Evolutionary conservation across 495 filamentous ascomycete species (phyloP), one percentile per base, ranked within the genome.

Genomic region (Aspergillus panamensis): DNA sequence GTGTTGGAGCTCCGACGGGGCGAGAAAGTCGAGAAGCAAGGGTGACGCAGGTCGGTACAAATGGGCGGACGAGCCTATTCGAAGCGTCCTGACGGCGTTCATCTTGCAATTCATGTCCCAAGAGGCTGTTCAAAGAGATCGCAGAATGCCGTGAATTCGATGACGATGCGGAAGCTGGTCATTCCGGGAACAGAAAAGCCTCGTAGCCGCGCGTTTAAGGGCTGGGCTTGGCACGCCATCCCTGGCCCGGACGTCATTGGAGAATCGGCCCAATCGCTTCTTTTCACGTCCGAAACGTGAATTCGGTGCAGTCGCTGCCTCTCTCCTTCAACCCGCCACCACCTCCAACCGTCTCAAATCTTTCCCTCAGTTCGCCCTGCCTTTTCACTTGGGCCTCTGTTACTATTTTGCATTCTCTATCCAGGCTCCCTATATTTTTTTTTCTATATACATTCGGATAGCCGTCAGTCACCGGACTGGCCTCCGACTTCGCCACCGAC

Each of bases 11-110:
- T 64, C 53, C 44, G 67, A 72, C 8, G 76, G 76, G 8, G 71
- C 76, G 53, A 78, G 72, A 53, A 77, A 78, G 60, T 78, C 76
- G 19, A 78, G 69, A 12, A 71, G 66, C 17, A 73, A 29, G 0
- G 70, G 68, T 1, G 68, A 58, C 10, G 59, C 8, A 30, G 62
- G 40, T 21, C 59, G 64, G 25, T 55, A 57, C 10, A 51, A 66
- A 43, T 63, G 58, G 20, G 60, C 53, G 13, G 65, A 29, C 31
- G 61, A 48, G 51, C 51, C 64, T 19, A 53, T 58, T 35, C 66
- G 67, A 29, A 73, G 53, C 20, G 30, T 39, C 29, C 43, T 37
- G 13, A 52, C 19, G 39, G 56, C 8, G 29, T 58, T 58, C 48
- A 52, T 58, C 48, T 45, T 51, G n/a, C 40, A 20, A 29, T 14